phyloP scores from a whole-genome alignment of 345 rosid genomes.

The Populus simonii region DNA sequence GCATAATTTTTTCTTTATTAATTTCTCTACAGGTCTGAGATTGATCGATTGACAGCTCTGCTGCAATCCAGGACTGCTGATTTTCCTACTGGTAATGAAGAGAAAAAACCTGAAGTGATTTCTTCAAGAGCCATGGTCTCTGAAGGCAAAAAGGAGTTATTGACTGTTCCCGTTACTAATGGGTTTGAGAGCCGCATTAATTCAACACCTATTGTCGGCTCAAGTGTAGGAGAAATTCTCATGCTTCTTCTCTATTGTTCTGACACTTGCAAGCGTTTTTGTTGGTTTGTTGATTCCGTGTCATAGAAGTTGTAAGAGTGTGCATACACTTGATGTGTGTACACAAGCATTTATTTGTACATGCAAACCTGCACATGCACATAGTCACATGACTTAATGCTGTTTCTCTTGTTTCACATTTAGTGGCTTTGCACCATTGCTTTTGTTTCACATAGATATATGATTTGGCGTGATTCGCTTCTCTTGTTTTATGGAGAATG shows the following conservation, averaged over 20 bases:
- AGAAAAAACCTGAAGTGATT: constrained; percentile 42
- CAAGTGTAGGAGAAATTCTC: constrained; percentile 40
- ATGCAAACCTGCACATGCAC: background rate
- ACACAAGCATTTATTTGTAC: background rate
- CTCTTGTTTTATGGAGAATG: background rate
- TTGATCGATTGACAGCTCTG: constrained; percentile 69
- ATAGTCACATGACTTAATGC: background rate
- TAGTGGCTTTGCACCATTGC: background rate
- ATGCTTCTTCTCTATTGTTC: background rate
- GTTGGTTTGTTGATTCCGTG: background rate
- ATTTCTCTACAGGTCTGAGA: constrained; percentile 63
- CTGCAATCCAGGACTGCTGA: constrained; percentile 60
- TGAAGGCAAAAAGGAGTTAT: constrained; percentile 32
- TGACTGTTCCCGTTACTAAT: constrained; percentile 32
- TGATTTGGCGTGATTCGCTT: background rate
- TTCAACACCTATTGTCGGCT: constrained; percentile 43
- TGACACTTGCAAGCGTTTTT: background rate
- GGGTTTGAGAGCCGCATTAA: constrained; percentile 33
- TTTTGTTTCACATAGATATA: background rate
- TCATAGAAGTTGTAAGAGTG: background rate
- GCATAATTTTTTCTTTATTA: background rate
- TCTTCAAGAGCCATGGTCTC: constrained; percentile 27
- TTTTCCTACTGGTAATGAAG: constrained; percentile 34
- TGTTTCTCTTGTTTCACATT: background rate
- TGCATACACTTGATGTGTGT: background rate